These are phyloP conservation scores for Talaromyces islandicus DNA, from an alignment of 2,329 filamentous ascomycete species.

Conservation along the genomic window DNA sequence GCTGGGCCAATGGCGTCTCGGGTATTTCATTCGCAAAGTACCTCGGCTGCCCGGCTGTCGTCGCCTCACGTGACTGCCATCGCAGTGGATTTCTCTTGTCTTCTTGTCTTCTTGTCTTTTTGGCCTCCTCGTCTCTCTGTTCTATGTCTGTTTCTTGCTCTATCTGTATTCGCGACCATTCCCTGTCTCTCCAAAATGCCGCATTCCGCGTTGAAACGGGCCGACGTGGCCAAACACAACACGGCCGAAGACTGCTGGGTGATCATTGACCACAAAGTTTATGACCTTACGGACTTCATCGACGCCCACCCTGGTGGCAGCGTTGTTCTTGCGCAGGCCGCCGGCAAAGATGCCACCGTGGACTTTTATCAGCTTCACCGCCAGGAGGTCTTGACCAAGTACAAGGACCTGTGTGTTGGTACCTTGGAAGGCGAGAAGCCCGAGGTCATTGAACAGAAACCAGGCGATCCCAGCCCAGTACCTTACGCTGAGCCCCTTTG, in stretches of 20 bases:
- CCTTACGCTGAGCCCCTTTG: slow-evolving; percentile 83
- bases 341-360: slow-evolving; percentile 71
- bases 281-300: slow-evolving; percentile 78
- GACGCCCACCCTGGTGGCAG: slow-evolving; percentile 80
- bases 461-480: slow-evolving; percentile 68
- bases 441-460: slow-evolving; percentile 62
- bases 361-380: slow-evolving; percentile 90
- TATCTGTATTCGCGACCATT: background rate
- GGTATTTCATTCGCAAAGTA: background rate
- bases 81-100: background rate
- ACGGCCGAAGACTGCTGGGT: slow-evolving; percentile 72
- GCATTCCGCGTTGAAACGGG: slow-evolving; percentile 35
- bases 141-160: background rate
- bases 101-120: background rate
- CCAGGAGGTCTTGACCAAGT: slow-evolving; percentile 81
- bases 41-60: slow-evolving; percentile 4
- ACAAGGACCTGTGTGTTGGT: slow-evolving; percentile 67
- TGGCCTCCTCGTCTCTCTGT: background rate
- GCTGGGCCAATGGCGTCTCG: background rate
- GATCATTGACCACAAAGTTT: slow-evolving; percentile 80
- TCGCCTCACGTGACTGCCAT: background rate
- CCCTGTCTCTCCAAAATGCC: slow-evolving; percentile 1
- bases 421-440: slow-evolving; percentile 68
- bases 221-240: slow-evolving; percentile 68
- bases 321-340: slow-evolving; percentile 72